Evolutionary conservation across 2,329 filamentous ascomycete species (phyloP), one percentile per base, ranked within the genome.

Genomic region (Fusarium sp.): DNA sequence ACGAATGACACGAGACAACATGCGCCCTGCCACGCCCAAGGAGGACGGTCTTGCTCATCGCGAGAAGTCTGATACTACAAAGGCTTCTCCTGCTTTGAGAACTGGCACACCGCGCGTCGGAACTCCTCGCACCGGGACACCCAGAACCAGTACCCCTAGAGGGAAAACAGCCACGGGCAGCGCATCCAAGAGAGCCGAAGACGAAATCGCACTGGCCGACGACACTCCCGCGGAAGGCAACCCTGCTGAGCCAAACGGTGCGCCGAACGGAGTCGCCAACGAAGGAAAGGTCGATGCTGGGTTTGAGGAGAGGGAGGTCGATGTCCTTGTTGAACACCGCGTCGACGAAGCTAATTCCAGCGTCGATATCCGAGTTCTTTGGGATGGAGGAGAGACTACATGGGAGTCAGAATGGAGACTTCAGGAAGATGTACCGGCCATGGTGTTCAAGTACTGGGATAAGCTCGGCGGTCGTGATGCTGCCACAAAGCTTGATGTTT

Each of bases 371-470:
- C 51, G 54, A 24, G 74, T 76, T 43, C 55, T 51, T 18, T 76
- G 74, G 74, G 74, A 51, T 7, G 65, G 66, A 15, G 74, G 74
- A 46, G 74, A 76, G 42, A 55, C 52, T 12, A 69, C 71, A 6
- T 76, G 74, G 74, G 74, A 76, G 53, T 30, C 74, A 2, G 74
- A 76, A 70, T 76, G 73, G 73, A 74, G 68, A 53, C 57, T 76
- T 1, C 74, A 76, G 61, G 63, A 73, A 30, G 74, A 76, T 52
- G 72, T 75, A 1, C 74, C 74, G 5, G 49, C 59, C 3, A 69
- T 76, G 12, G 70, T 76, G 46, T 76, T 69, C 65, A 67, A 75
- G 63, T 76, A 76, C 63, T 76, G 74, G 74, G 74, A 76, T 11
- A 53, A 59, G 22, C 52, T 70, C 1, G 72, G 74, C 18, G 72